Percentiles rank a stretch among this genome's conserved stretches.
Evolutionary conservation across 148 eudicot species (phyloP).

Genomic region (Rheum nobile): DNA sequence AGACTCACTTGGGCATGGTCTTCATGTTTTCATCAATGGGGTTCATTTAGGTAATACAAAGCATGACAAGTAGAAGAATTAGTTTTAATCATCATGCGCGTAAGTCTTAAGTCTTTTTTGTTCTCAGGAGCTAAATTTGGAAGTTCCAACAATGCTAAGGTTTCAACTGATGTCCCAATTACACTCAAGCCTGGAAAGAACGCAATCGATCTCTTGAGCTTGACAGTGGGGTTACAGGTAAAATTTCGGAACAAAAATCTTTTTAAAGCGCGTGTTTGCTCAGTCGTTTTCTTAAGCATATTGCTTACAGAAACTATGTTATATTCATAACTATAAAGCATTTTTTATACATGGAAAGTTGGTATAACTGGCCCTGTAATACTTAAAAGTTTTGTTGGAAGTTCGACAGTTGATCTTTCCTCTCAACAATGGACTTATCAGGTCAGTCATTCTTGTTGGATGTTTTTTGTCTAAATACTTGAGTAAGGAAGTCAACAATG

Average conservation of each 20-base stretch:
- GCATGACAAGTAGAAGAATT: background rate
- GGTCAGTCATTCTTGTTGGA: too few relatives aligned
- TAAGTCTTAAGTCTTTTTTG: background rate
- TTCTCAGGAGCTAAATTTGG: conserved; percentile 28
- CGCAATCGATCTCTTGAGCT: conserved; percentile 69
- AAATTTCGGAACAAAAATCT: background rate
- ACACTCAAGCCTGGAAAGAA: conserved; percentile 49
- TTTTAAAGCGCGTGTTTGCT: background rate
- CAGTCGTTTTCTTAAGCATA: background rate
- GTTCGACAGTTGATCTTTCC: conserved; percentile 45
- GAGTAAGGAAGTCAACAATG: too few relatives aligned
- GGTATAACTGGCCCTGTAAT: conserved; percentile 76
- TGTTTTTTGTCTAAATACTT: background rate
- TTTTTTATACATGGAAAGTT: conserved; percentile 49
- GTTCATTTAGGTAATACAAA: conserved; percentile 50
- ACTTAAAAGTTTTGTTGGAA: conserved; percentile 41
- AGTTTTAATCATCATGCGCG: background rate
- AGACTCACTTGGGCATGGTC: conserved; percentile 74
- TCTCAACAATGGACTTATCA: too few relatives aligned
- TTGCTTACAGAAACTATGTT: background rate
- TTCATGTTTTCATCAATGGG: conserved; percentile 66
- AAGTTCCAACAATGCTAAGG: conserved; percentile 22
- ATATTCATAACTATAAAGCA: conserved; percentile 70
- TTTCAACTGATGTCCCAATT: conserved; percentile 40
- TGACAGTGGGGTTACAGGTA: conserved; percentile 92